phyloP scores from a whole-genome alignment of 148 eudicot species.

The Heliamphora exappendiculata region DNA sequence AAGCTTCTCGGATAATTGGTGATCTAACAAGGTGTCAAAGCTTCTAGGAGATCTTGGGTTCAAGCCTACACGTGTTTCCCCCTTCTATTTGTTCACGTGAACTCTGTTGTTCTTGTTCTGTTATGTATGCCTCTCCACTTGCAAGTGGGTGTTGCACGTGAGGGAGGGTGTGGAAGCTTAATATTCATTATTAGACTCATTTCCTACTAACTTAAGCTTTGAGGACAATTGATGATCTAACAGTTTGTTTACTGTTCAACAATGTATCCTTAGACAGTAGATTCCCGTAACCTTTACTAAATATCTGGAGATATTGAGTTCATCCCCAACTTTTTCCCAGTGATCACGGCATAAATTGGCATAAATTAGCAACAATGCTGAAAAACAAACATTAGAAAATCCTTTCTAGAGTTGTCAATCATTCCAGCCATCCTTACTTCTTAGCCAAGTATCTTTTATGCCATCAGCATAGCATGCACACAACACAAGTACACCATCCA shows the following conservation, averaged over 20 bases:
- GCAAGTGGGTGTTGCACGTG: not conserved
- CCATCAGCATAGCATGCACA: not conserved
- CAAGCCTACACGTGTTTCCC: too few relatives aligned
- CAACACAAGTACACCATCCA: not conserved
- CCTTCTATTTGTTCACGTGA: too few relatives aligned
- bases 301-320: not conserved
- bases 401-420: not conserved
- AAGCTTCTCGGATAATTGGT: too few relatives aligned
- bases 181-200: too few relatives aligned
- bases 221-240: not conserved
- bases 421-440: not conserved
- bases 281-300: not conserved
- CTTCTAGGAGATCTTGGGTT: too few relatives aligned
- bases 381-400: constrained; percentile 1
- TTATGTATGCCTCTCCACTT: too few relatives aligned
- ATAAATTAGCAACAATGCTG: not conserved
- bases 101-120: too few relatives aligned
- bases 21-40: too few relatives aligned
- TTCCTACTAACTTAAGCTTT: too few relatives aligned
- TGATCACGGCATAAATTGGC: not conserved
- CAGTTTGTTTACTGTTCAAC: not conserved
- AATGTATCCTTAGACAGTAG: not conserved
- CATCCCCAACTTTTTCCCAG: not conserved
- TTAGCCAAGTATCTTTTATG: not conserved
- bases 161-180: too few relatives aligned